Percentiles rank a stretch among this genome's conserved stretches.
Conservation (phyloP, 352 stramenopile genomes). For the Globisporangium mamillatum region DNA sequence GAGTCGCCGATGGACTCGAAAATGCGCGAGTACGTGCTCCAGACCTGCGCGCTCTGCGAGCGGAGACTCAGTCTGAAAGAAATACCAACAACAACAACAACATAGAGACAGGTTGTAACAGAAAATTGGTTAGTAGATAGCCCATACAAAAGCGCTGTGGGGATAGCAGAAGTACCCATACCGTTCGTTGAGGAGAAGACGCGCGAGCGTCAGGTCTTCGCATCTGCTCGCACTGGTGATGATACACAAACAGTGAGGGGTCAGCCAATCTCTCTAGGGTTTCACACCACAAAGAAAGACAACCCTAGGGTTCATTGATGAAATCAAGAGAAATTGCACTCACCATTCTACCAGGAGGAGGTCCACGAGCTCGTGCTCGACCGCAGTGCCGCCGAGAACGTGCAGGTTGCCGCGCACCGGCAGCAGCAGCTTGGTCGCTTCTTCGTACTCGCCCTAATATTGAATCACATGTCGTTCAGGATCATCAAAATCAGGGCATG, state of each 20-base stretch:
- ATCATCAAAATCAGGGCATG: no score
- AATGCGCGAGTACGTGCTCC: conserved; percentile 73
- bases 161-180: conserved; percentile 10
- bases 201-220: conserved; percentile 61
- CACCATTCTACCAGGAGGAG: conserved; percentile 81
- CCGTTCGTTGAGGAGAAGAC: conserved; percentile 84
- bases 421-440: conserved; percentile 52
- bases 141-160: not conserved
- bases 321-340: not conserved
- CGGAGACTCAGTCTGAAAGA: conserved; percentile 51
- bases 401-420: conserved; percentile 57
- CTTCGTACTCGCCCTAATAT: conserved; percentile 45
- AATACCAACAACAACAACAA: not conserved
- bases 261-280: no score
- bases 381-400: conserved; percentile 68
- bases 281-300: not conserved
- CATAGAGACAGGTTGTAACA: not conserved
- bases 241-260: no score
- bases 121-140: no score
- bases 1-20: conserved; percentile 65
- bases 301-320: not conserved
- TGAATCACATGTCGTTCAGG: no score
- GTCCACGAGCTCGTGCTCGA: conserved; percentile 75
- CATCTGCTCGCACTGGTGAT: conserved; percentile 58
- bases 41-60: conserved; percentile 79